Evolutionary conservation across 768 basidiomycete species (phyloP), one percentile per base, ranked within the genome.

Genomic region (Mycena kentingensis): DNA sequence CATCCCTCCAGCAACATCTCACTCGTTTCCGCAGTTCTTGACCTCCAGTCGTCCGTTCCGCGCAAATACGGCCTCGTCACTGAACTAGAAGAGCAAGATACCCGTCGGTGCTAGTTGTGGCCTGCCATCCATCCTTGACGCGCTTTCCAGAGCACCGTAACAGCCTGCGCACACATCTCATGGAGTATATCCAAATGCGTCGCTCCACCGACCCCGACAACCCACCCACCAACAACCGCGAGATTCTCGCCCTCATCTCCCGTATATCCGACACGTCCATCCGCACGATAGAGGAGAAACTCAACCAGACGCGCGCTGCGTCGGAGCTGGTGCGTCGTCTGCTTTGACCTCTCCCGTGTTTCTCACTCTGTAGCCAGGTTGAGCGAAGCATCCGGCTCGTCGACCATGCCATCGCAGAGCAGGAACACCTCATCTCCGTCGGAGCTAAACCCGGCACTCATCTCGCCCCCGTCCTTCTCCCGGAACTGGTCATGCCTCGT

Each of bases 361-460:
- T 46, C 45, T 46, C 11, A 58, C 26, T 49, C 18, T 21, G 51
- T 53, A 16, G 39, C n/a, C 49, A 93, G 91, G 80, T 92, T 12
- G 87, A 92, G 57, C 78, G 91, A 29, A 89, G 93, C 62, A 84
- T 89, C 25, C 82, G 85, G 21, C 76, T 88, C 34, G 73, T 94
- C 21, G 90, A 93, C 58, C 82, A 89, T 60, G 85, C 79, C n/a
- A 80, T 87, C 50, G 77, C 78, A 43, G 79, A 83, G 54, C 79
- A 83, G 60, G 81, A 85, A 61, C 74, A 77, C 27, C 71, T 77
- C 16, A 76, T 85, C 39, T 73, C 77, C 11, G 70, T 82, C 18
- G 69, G 70, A 29, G 60, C 68, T 22, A 69, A 68, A 16, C 59
- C 70, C 21, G 67, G 66, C 27, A 66, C 67, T 32, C 68, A 68